phyloP scores from a whole-genome alignment of 2,329 filamentous ascomycete genomes.

The Ophiostoma triangulosporum region DNA sequence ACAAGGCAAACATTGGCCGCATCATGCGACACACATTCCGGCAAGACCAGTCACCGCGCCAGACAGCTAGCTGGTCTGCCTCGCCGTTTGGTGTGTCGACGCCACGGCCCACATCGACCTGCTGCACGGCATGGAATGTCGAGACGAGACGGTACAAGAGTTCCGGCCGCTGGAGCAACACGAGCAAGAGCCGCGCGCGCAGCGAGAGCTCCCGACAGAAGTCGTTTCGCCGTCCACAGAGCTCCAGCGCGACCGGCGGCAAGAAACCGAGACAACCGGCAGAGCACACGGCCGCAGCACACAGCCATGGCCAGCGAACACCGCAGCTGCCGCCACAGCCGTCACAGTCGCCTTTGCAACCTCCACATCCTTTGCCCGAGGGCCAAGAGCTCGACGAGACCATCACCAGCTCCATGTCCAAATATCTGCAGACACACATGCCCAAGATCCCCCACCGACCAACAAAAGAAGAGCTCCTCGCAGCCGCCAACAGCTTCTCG shows the following conservation, averaged over 20 bases:
- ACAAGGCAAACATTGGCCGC: constrained; percentile 21
- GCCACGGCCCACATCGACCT: neutral
- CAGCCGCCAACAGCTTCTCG: constrained; percentile 86
- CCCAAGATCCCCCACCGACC: constrained; percentile 74
- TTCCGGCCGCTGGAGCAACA: constrained; percentile 16
- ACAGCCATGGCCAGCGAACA: constrained; percentile 6
- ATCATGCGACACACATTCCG: constrained; percentile 26
- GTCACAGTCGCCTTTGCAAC: neutral
- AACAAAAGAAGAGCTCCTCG: constrained; percentile 83
- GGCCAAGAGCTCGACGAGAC: constrained; percentile 25
- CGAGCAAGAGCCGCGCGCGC: constrained; percentile 6
- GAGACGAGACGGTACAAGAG: constrained; percentile 18
- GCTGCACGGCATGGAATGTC: constrained; percentile 8
- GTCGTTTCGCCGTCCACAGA: neutral
- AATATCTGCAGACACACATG: constrained; percentile 42
- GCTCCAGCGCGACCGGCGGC: neutral
- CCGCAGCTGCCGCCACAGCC: neutral
- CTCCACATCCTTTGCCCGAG: neutral
- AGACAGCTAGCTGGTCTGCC: neutral
- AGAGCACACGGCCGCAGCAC: constrained; percentile 1
- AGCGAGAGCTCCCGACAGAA: neutral
- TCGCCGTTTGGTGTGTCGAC: neutral
- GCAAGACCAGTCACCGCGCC: neutral
- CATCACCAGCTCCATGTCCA: constrained; percentile 39
- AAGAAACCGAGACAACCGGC: neutral